Evolutionary conservation across 202 grass and related monocot species (phyloP).

Genomic region (Panicum virgatum): DNA sequence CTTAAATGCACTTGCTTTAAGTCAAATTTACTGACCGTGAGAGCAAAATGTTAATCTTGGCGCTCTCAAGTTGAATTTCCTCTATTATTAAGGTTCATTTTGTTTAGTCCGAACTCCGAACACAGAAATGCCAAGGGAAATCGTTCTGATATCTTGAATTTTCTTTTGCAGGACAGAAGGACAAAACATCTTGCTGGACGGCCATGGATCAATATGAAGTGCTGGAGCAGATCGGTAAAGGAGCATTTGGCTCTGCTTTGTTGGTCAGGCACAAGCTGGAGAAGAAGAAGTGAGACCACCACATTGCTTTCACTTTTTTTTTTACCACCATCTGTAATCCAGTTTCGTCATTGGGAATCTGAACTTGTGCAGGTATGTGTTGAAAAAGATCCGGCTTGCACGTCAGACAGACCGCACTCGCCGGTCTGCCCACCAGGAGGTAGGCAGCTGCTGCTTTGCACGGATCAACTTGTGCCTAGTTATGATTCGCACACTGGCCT

Average conservation of each 20-base stretch:
- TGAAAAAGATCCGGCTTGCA: conserved; percentile 91
- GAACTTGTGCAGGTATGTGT: conserved; percentile 64
- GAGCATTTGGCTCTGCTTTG: conserved; percentile 79
- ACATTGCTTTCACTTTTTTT: background rate
- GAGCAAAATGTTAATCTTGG: background rate
- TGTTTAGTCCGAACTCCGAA: background rate
- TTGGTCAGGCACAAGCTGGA: conserved; percentile 91
- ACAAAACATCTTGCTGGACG: background rate
- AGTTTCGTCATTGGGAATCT: conserved; percentile 26
- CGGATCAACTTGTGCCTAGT: conserved; percentile 9
- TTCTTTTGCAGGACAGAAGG: conserved; percentile 21
- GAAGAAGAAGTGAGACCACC: conserved; percentile 74
- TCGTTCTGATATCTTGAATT: background rate
- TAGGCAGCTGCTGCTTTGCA: conserved; percentile 42
- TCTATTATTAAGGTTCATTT: background rate
- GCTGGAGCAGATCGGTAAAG: conserved; percentile 89
- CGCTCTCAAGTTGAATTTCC: background rate
- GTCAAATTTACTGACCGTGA: background rate
- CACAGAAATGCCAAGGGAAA: background rate
- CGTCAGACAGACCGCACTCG: conserved; percentile 81
- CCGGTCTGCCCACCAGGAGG: conserved; percentile 89
- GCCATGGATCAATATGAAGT: conserved; percentile 81
- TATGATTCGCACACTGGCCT: conserved; percentile 35
- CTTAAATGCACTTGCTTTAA: background rate
- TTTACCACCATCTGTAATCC: background rate